Conservation (phyloP, 106 monocot genomes). For the Dioscorea alata region DNA sequence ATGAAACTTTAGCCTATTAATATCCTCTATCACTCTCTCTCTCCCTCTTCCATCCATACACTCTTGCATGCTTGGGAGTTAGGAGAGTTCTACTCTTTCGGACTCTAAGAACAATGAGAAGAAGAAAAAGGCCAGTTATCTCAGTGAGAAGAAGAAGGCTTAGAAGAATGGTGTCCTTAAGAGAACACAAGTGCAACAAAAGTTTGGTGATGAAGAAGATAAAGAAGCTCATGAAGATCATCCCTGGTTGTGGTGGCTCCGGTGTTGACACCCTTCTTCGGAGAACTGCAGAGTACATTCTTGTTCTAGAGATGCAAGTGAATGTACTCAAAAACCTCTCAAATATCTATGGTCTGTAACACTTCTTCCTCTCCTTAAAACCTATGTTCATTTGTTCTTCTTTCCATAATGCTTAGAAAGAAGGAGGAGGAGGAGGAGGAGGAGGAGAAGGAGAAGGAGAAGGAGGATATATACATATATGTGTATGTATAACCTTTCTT, state of each 20-base stretch:
- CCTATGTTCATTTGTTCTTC: neutral
- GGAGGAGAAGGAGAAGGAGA: no score
- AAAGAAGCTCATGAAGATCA: constrained; percentile 33
- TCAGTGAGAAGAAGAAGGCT: neutral
- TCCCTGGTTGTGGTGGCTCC: constrained; percentile 27
- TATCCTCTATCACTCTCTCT: neutral
- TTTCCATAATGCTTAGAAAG: no score
- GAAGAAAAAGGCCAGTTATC: neutral
- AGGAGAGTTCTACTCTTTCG: neutral
- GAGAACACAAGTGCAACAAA: constrained; percentile 1
- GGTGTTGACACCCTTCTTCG: constrained; percentile 30
- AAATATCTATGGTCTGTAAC: constrained; percentile 17
- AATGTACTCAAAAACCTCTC: constrained; percentile 24
- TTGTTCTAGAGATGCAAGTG: constrained; percentile 39
- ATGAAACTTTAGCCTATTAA: neutral
- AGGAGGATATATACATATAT: neutral
- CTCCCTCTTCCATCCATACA: neutral
- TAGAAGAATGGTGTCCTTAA: neutral
- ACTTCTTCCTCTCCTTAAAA: neutral
- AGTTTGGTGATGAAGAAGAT: constrained; percentile 27
- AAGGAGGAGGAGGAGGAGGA: no score
- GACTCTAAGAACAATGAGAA: neutral
- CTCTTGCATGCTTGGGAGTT: neutral
- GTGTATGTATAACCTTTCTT: neutral
- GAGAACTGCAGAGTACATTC: constrained; percentile 38